These are phyloP conservation scores for Achaetomiella virescens DNA, from an alignment of 495 filamentous ascomycete species.

Conservation along the genomic window DNA sequence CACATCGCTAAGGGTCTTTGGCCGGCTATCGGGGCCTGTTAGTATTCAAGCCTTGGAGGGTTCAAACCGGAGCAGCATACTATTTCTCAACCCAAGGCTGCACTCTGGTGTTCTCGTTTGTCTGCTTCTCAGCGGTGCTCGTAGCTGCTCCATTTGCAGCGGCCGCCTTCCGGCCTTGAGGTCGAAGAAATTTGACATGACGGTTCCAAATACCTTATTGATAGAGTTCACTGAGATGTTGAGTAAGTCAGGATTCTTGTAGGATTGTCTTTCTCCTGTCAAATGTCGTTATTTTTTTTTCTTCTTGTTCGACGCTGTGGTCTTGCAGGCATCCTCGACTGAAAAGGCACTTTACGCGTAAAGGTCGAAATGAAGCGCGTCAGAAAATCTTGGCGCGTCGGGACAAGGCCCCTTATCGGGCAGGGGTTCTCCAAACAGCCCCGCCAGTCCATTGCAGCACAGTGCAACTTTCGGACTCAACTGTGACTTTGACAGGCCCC, in stretches of 20 bases:
- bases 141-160: slow-evolving; percentile 50
- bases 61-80: slow-evolving; percentile 47
- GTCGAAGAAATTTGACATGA: slow-evolving; percentile 85
- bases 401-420: neutral
- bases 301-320: neutral
- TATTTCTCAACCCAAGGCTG: slow-evolving; percentile 99
- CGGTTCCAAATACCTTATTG: neutral
- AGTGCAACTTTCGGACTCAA: no score
- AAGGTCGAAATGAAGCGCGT: neutral
- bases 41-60: slow-evolving; percentile 6
- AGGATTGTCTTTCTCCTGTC: neutral
- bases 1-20: slow-evolving; percentile 88
- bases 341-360: slow-evolving; percentile 19
- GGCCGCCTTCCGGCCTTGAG: slow-evolving; percentile 86
- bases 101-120: slow-evolving; percentile 57
- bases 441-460: neutral
- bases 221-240: neutral
- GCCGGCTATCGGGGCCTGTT: slow-evolving; percentile 56
- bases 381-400: neutral
- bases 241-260: neutral
- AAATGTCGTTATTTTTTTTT: neutral
- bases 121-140: slow-evolving; percentile 45
- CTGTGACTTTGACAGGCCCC: no score
- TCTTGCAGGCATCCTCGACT: neutral
- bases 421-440: neutral